Base-by-base conservation (phyloP, 2,329 filamentous ascomycete species). In the Hypomyces rosellus region DNA sequence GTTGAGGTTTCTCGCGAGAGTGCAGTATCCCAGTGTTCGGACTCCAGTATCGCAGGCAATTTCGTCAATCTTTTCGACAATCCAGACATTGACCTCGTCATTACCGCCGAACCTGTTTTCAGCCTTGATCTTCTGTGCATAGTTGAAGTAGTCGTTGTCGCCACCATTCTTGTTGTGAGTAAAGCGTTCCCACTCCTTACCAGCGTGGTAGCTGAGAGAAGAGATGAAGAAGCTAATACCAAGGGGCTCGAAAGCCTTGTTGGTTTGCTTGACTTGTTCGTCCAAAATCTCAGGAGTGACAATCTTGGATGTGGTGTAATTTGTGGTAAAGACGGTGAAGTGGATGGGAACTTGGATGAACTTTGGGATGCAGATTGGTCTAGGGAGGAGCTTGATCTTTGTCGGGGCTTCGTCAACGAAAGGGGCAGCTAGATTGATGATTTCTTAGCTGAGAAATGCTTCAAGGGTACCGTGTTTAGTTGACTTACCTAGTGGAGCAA, bases 271-370 rank as follows among this genome's bases (percentile, higher is more conserved):
- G 20, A 45, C 13, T 15, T 45, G 42, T 22, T 45, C 33, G 6
- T 33, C 14, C 20, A 45, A 22, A 18, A 45, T 14, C 2, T 45
- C 42, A 1, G 42, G 18, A 11, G 42, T 45, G 22, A 45, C 20
- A 22, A 45, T 33, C 25, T n/a, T 14, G 42, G 42, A 45, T 5
- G 42, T 45, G 4, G 42, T 45, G 42, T n/a, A 33, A 18, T 45
- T 45, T 45, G 42, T 33, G n/a, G 42, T 45, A n/a, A 45, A 45
- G n/a, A 45, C 42, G 5, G 42, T 45, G n/a, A 45, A 45, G 5
- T 45, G 42, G 8, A 45, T 25, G 8, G 42, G 42, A 8, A 45
- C 42, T 9, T 33, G 22, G 22, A 45, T 45, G 22, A 22, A 15
- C 22, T 45, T 30, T 14, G 42, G 42, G 25, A 45, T 45, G 42